Conservation (phyloP, 768 basidiomycete species). For the Tremella mesenterica region DNA sequence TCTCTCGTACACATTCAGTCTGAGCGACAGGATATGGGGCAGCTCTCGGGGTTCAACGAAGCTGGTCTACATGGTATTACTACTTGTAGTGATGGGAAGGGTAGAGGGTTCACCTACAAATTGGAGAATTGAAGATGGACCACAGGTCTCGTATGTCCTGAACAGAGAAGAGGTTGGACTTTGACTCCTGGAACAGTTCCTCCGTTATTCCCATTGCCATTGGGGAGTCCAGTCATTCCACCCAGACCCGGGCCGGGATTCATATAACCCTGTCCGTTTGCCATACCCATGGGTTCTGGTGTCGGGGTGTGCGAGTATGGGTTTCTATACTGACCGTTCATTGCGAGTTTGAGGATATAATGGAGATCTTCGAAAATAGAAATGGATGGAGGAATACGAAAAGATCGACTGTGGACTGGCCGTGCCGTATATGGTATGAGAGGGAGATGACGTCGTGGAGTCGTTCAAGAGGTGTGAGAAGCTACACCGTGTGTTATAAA, state of each 20-base stretch:
- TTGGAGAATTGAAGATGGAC: conserved; percentile 86
- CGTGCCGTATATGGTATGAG: too few species aligned
- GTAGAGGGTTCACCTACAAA: conserved; percentile 21
- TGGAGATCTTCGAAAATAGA: too few species aligned
- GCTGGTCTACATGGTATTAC: too few species aligned
- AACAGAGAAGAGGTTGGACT: conserved; percentile 44
- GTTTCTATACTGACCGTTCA: conserved; percentile 15
- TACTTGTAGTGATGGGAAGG: too few species aligned
- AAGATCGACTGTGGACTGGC: too few species aligned
- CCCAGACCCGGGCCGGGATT: too few species aligned
- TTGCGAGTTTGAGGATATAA: not conserved
- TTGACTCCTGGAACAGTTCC: conserved; percentile 15
- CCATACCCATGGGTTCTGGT: not conserved
- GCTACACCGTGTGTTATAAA: not conserved
- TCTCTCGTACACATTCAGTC: conserved; percentile 32
- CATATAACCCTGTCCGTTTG: too few species aligned
- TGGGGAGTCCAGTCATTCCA: too few species aligned
- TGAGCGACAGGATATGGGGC: too few species aligned
- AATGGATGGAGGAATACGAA: too few species aligned
- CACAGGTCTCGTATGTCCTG: conserved; percentile 53
- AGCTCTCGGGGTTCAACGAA: too few species aligned
- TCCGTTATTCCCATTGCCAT: not conserved
- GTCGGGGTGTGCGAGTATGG: conserved; percentile 12
- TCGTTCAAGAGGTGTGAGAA: not conserved
- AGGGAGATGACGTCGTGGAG: too few species aligned